Base-by-base conservation (phyloP, 495 filamentous ascomycete genomes). In the Neurospora intermedia region DNA sequence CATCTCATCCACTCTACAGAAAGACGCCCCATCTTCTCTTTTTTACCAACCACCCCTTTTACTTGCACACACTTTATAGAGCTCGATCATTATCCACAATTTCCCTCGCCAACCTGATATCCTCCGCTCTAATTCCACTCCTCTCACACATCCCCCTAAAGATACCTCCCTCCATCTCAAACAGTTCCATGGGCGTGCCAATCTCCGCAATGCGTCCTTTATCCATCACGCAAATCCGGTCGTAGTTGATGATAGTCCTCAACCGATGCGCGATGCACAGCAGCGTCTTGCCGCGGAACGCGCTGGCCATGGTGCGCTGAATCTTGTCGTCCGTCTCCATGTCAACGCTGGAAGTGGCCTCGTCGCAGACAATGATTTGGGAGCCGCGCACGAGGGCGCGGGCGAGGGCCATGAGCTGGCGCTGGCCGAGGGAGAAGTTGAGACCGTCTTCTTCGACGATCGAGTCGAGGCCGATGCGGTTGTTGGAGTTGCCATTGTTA, bases 261-360 rank as follows among this genome's bases (percentile, higher is more conserved):
- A 98, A 82, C 13, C 95, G 87, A 82, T 98, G 95, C n/a, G 95
- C 95, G 80, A 99, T 98, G 81, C 94, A 97, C 69, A 99, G 84
- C 73, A 99, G 78, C 48, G 95, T 99, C 85, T 91, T 93, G 46
- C 94, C 96, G 73, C 88, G 85, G 83, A 99, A 99, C 0, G 91
- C 96, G 18, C 88, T 86, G 2, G 92, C 90, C 81, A 99, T 98
- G 7, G 95, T 97, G 59, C 84, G 83, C 83, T 99, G 96, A 80
- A 99, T 97, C 86, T 94, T 94, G 82, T 92, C 89, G 75, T 99
- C 95, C 13, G 96, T 99, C 80, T 97, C 95, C 83, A 98, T 94
- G 81, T 99, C 95, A 6, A 99, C 94, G 6, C 89, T 91, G 5
- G 90, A 93, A 0, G 95, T 99, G 0, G 96, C 95, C 82, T 98